Percentiles rank a stretch among this genome's conserved stretches.
phyloP scores from a whole-genome alignment of 202 grass and related monocot genomes.

The Carex arenaria region DNA sequence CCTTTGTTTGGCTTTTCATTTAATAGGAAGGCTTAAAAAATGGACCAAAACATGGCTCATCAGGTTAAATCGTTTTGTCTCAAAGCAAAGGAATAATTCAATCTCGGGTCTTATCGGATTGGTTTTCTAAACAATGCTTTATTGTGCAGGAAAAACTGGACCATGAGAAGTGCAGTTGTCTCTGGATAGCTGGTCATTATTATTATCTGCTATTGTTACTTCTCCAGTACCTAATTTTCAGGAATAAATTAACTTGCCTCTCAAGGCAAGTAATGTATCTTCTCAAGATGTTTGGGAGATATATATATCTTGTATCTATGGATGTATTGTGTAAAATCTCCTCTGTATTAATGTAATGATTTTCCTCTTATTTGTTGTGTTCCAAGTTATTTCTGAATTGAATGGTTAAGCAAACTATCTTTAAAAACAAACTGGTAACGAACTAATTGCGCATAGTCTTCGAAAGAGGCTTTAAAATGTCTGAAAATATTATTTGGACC shows the following conservation, averaged over 20 bases:
- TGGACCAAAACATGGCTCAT: not conserved
- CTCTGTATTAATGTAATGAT: constrained; percentile 15
- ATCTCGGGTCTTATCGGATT: not conserved
- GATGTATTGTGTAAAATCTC: constrained; percentile 13
- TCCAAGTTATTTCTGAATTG: not conserved
- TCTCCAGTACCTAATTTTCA: not conserved
- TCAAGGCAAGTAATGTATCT: not conserved
- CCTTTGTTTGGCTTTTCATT: not conserved
- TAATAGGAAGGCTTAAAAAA: not conserved
- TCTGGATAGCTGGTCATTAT: not conserved
- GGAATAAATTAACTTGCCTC: constrained; percentile 12
- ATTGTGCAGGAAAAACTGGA: constrained; percentile 8
- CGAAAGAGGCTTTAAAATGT: not conserved
- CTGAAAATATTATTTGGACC: too few species aligned
- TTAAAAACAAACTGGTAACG: not conserved
- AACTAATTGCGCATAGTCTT: not conserved
- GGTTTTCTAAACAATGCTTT: not conserved
- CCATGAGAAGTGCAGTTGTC: not conserved
- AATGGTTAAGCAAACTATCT: not conserved
- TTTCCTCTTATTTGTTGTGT: constrained; percentile 5
- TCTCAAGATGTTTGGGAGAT: not conserved
- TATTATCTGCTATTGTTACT: constrained; percentile 16
- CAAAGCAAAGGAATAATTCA: not conserved
- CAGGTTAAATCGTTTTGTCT: not conserved
- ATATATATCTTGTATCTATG: constrained; percentile 1